Evolutionary conservation across 768 basidiomycete genomes (phyloP).

Genomic region (Auricularia sp.): DNA sequence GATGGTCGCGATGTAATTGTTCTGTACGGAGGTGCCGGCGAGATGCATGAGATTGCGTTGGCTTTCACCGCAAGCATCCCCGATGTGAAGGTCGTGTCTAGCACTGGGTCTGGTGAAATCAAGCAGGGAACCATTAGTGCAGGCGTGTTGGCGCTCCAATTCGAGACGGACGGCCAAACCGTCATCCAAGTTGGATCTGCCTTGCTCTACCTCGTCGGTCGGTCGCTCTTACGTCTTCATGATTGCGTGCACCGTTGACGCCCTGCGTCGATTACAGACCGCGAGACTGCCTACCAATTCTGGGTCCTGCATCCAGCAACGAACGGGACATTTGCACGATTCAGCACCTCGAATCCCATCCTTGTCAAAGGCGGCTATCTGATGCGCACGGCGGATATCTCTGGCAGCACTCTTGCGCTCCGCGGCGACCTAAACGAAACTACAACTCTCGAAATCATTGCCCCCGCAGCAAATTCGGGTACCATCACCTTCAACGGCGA

Average conservation of each 20-base stretch:
- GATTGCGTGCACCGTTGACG: background rate
- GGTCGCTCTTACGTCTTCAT: background rate
- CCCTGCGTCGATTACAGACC: background rate
- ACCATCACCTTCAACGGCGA: slow-evolving; percentile 34
- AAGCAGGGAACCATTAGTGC: background rate
- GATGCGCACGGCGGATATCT: slow-evolving; percentile 19
- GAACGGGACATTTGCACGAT: background rate
- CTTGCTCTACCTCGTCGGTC: background rate
- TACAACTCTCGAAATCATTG: slow-evolving; percentile 34
- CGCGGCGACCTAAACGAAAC: slow-evolving; percentile 38
- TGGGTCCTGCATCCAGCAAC: background rate
- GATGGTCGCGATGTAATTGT: slow-evolving; percentile 12
- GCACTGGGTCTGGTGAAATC: background rate
- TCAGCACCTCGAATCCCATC: slow-evolving; percentile 13
- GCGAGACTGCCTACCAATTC: background rate
- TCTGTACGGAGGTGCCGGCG: slow-evolving; percentile 10
- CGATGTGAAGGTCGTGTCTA: background rate
- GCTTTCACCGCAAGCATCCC: background rate
- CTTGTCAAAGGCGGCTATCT: slow-evolving; percentile 21
- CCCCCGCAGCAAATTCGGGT: slow-evolving; percentile 24
- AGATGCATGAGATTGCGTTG: background rate
- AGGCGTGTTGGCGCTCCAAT: background rate
- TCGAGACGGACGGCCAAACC: background rate
- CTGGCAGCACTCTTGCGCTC: slow-evolving; percentile 12
- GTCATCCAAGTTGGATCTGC: background rate